Percentiles rank a stretch among this genome's conserved stretches.
These are phyloP conservation scores for Neocatenulostroma microsporum DNA, from an alignment of 2,329 filamentous ascomycete species.

Conservation along the genomic window DNA sequence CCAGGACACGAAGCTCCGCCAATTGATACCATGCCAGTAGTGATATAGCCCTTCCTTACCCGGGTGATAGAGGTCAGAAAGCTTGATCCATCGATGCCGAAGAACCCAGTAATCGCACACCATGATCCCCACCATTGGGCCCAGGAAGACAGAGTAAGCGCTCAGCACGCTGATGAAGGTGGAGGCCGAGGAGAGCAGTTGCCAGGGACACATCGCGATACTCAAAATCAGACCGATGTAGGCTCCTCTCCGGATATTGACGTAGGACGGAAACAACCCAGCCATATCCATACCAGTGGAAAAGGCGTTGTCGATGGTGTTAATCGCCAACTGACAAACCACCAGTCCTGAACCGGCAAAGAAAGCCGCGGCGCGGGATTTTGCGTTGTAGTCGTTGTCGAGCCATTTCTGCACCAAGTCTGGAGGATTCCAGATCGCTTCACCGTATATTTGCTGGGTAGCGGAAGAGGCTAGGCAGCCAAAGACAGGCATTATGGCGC, in stretches of 20 bases:
- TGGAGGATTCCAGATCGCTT: slow-evolving; percentile 34
- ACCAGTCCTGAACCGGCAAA: slow-evolving; percentile 41
- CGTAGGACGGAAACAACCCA: slow-evolving; percentile 45
- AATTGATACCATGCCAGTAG: slow-evolving; percentile 39
- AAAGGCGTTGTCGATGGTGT: slow-evolving; percentile 42
- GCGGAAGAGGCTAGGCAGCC: slow-evolving; percentile 54
- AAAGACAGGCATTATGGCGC: slow-evolving; percentile 43
- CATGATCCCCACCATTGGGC: slow-evolving; percentile 37
- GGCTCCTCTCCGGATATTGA: slow-evolving; percentile 50
- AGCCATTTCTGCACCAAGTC: slow-evolving; percentile 28
- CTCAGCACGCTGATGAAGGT: slow-evolving; percentile 43
- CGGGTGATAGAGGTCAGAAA: slow-evolving; percentile 38
- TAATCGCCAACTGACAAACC: slow-evolving; percentile 40
- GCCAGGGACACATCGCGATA: slow-evolving; percentile 45
- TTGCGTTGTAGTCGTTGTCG: slow-evolving; percentile 24
- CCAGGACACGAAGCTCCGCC: slow-evolving; percentile 37
- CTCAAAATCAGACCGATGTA: slow-evolving; percentile 42
- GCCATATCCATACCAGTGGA: slow-evolving; percentile 50
- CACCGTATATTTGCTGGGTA: slow-evolving; percentile 45
- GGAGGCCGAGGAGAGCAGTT: slow-evolving; percentile 40
- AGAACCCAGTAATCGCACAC: slow-evolving; percentile 42
- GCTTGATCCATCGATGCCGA: slow-evolving; percentile 32
- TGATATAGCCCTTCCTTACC: slow-evolving; percentile 35
- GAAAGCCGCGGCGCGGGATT: slow-evolving; percentile 38
- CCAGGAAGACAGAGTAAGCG: slow-evolving; percentile 42